phyloP scores from a whole-genome alignment of 2,329 filamentous ascomycete species.

The Aspergillus sojae region DNA sequence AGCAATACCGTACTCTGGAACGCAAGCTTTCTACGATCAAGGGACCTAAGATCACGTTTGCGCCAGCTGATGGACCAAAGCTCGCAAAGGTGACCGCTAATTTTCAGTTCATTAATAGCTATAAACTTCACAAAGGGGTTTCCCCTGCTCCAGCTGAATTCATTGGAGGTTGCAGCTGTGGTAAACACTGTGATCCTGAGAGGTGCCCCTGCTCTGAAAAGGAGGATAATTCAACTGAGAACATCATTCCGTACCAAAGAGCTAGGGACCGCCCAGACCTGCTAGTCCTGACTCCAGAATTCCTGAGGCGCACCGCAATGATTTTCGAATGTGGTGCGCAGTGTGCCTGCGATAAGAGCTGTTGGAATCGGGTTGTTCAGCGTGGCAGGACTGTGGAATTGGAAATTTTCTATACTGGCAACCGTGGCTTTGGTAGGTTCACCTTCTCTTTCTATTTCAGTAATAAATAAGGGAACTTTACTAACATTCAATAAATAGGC shows the following conservation, averaged over 20 bases:
- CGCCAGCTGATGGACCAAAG: slow-evolving; percentile 12
- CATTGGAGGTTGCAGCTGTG: slow-evolving; percentile 38
- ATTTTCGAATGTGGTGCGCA: slow-evolving; percentile 46
- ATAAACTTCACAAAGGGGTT: slow-evolving; percentile 39
- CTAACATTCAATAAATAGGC: slow-evolving; percentile 29
- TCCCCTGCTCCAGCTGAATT: slow-evolving; percentile 31
- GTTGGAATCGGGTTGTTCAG: slow-evolving; percentile 48
- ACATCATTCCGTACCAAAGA: slow-evolving; percentile 35
- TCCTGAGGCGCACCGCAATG: slow-evolving; percentile 37
- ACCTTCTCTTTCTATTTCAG: background rate
- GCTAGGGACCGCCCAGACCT: slow-evolving; percentile 17
- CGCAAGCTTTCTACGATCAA: slow-evolving; percentile 28
- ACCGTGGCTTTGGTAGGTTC: slow-evolving; percentile 44
- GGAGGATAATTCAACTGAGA: slow-evolving; percentile 32
- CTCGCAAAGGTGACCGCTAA: slow-evolving; percentile 33
- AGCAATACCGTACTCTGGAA: slow-evolving; percentile 21
- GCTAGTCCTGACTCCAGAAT: slow-evolving; percentile 32
- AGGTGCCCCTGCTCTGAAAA: slow-evolving; percentile 35
- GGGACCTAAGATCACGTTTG: slow-evolving; percentile 34
- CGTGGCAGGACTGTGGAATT: slow-evolving; percentile 42
- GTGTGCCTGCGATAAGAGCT: slow-evolving; percentile 39
- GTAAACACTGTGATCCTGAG: slow-evolving; percentile 24
- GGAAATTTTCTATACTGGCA: slow-evolving; percentile 47
- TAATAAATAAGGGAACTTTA: background rate
- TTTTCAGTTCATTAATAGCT: slow-evolving; percentile 43